phyloP scores from a whole-genome alignment of 768 basidiomycete species.

The Phanerochaete carnosa region DNA sequence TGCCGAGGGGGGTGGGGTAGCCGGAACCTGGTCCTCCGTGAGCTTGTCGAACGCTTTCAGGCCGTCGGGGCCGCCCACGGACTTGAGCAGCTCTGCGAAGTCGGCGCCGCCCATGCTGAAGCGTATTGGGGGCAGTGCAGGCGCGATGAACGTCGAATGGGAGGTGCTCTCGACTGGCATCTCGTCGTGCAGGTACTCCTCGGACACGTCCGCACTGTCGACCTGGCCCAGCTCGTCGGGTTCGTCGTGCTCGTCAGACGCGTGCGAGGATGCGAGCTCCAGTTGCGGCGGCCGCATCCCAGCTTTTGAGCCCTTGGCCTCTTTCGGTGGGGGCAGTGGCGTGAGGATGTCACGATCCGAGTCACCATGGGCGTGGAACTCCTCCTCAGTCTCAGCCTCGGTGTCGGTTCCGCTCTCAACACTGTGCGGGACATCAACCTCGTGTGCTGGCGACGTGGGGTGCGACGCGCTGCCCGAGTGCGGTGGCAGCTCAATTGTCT shows the following conservation, averaged over 20 bases:
- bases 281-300: slow-evolving; percentile 26
- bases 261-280: slow-evolving; percentile 20
- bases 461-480: slow-evolving; percentile 35
- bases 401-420: slow-evolving; percentile 76
- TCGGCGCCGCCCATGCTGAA: slow-evolving; percentile 83
- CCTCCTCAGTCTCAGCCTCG: slow-evolving; percentile 51
- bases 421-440: slow-evolving; percentile 66
- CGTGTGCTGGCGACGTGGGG: slow-evolving; percentile 61
- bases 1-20: slow-evolving; percentile 11
- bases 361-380: slow-evolving; percentile 13
- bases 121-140: slow-evolving; percentile 86
- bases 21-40: slow-evolving; percentile 26
- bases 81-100: slow-evolving; percentile 70
- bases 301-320: slow-evolving; percentile 13
- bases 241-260: slow-evolving; percentile 22
- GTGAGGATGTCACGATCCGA: slow-evolving; percentile 24
- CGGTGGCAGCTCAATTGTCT: slow-evolving; percentile 22
- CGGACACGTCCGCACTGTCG: slow-evolving; percentile 22
- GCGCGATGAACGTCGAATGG: slow-evolving; percentile 77
- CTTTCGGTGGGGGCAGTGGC: slow-evolving; percentile 46
- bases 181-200: slow-evolving; percentile 40
- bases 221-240: slow-evolving; percentile 38
- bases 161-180: slow-evolving; percentile 60
- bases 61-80: slow-evolving; percentile 47
- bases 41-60: slow-evolving; percentile 46